Percentiles rank a stretch among this genome's conserved stretches.
phyloP scores from a whole-genome alignment of 805 yeast species.

The Wickerhamomyces kurtzmanii region DNA sequence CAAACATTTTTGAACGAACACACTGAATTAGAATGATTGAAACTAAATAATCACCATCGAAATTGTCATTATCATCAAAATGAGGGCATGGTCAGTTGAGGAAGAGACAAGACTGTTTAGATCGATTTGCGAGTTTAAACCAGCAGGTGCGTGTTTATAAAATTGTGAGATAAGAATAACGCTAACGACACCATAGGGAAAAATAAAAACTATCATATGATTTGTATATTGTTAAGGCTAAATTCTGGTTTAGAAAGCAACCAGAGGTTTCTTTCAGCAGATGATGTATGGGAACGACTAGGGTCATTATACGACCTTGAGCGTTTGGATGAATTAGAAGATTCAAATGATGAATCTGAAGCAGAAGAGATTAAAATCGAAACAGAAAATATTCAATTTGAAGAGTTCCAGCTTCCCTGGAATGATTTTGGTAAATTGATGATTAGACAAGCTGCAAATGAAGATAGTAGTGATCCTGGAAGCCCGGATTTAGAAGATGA shows the following conservation, averaged over 20 bases:
- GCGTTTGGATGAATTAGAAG: conserved; percentile 47
- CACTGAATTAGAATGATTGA: no score
- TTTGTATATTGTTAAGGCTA: conserved; percentile 22
- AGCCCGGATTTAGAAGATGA: conserved; percentile 1
- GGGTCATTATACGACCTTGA: conserved; percentile 42
- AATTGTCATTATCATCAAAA: no score
- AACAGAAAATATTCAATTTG: conserved; percentile 3
- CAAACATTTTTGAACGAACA: no score
- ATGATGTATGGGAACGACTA: conserved; percentile 52
- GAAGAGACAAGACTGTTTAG: conserved; percentile 55
- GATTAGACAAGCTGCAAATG: conserved; percentile 22
- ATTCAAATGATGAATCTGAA: conserved; percentile 13
- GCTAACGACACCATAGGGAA: neutral
- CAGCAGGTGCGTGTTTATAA: conserved; percentile 43
- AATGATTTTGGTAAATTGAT: conserved; percentile 33
- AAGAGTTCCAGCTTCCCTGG: conserved; percentile 32
- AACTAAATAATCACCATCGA: no score
- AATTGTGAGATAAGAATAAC: neutral
- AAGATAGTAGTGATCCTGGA: conserved; percentile 3
- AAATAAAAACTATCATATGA: conserved; percentile 26
- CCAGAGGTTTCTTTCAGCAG: conserved; percentile 26
- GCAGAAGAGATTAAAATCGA: conserved; percentile 6
- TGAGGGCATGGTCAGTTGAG: conserved; percentile 40
- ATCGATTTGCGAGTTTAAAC: conserved; percentile 56
- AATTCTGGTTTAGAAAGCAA: conserved; percentile 6